Evolutionary conservation across 345 rosid species (phyloP).

Genomic region (Salix viminalis): DNA sequence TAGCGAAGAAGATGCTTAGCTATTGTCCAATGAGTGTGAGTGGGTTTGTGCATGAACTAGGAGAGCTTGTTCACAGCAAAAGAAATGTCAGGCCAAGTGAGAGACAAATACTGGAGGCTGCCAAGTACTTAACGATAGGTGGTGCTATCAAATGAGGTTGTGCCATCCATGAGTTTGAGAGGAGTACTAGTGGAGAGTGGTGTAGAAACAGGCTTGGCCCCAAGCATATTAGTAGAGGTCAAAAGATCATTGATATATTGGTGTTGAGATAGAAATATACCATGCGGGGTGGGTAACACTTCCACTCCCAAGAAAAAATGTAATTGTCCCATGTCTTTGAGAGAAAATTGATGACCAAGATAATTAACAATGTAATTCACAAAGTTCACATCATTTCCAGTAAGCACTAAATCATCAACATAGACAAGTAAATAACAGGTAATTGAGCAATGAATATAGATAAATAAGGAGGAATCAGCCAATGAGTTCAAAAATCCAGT

Average conservation of each 20-base stretch:
- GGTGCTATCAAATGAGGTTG: fast-evolving
- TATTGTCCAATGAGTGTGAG: neutral
- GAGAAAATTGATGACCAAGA: too few relatives aligned
- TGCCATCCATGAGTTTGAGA: neutral
- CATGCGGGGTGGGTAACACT: too few relatives aligned
- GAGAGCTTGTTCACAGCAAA: neutral
- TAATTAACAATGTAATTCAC: too few relatives aligned
- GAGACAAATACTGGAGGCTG: fast-evolving
- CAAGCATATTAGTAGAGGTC: neutral
- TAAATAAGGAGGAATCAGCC: fast-evolving
- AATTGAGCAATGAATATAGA: too few relatives aligned
- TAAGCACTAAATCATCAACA: too few relatives aligned
- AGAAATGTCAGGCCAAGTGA: neutral
- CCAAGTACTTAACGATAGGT: neutral
- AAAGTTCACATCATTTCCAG: too few relatives aligned
- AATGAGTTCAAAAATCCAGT: too few relatives aligned
- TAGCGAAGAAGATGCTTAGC: neutral
- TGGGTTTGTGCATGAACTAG: neutral
- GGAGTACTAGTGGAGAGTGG: neutral
- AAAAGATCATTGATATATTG: neutral
- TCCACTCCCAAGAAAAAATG: too few relatives aligned
- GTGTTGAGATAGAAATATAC: neutral
- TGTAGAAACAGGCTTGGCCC: neutral
- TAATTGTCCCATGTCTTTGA: too few relatives aligned
- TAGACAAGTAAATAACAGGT: too few relatives aligned